Evolutionary conservation across 225 moss, liverwort and hornwort genomes (phyloP), one percentile per base, ranked within the genome.

Genomic region (Polytrichum commune): DNA sequence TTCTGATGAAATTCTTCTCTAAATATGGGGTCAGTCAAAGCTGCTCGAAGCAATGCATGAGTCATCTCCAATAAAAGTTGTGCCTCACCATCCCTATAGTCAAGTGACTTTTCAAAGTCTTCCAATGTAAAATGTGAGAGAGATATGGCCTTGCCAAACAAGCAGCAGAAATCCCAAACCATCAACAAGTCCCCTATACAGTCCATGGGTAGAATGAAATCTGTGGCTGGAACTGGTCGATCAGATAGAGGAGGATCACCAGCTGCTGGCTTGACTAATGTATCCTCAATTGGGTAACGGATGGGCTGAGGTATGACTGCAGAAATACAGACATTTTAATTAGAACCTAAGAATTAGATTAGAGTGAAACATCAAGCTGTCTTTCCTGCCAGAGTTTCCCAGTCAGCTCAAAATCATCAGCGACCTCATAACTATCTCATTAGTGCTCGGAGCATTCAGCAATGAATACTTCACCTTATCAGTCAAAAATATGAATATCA

Each of bases 81-180:
- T 64, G 93, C 84, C 68, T 90, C 94, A 74, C 93, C 91, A 69
- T 95, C 95, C 79, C 87, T 91, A 70, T 93, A 98, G 72, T 95
- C 90, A 69, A 98, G 79, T 24, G 95, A 91, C 69, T 98, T 98
- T 60, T 98, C 98, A 53, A 98, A 82, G 74, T 95, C 98, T 70
- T 98, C 98, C 72, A 98, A 68, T 35, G 89, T 75, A 73, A 95
- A 98, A 10, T 95, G 82, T 60, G 93, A 93, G 75, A 98, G 89
- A 66, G 87, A 81, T 25, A 98, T 86, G 54, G 91, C 90, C 82
- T 91, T 98, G 76, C 91, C 84, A 69, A 95, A 98, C 35, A 91
- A 86, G 72, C 77, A 88, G 70, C 98, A 98, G 55, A 98, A 98
- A 66, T 98, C 98, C 98, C 98, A 98, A 29, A 98, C 83, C 98